phyloP scores from a whole-genome alignment of 495 filamentous ascomycete species.

The Lepraria neglecta region DNA sequence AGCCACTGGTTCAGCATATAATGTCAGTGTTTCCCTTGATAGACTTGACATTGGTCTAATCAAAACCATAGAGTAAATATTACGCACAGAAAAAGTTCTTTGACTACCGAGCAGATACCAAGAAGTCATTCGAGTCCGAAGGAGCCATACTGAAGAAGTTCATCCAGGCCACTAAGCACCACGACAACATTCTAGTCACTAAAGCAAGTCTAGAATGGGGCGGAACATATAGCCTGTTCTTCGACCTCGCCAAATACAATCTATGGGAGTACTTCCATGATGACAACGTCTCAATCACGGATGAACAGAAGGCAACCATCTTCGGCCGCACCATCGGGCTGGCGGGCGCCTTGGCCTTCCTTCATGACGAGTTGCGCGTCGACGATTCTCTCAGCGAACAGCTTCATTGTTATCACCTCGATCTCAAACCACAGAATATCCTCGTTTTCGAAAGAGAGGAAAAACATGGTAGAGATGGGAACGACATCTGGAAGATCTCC shows the following conservation, averaged over 20 bases:
- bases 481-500: slow-evolving; percentile 12
- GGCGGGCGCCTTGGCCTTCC: slow-evolving; percentile 9
- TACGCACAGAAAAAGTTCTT: slow-evolving; percentile 9
- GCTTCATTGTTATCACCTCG: slow-evolving; percentile 9
- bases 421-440: slow-evolving; percentile 16
- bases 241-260: slow-evolving; percentile 13
- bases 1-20: slow-evolving; percentile 5
- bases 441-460: slow-evolving; percentile 8
- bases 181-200: slow-evolving; percentile 8
- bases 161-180: slow-evolving; percentile 1
- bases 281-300: neutral
- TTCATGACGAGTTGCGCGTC: slow-evolving; percentile 5
- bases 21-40: neutral
- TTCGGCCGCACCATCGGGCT: slow-evolving; percentile 1
- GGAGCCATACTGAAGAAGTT: neutral
- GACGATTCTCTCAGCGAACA: neutral
- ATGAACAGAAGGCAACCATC: neutral
- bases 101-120: neutral
- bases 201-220: slow-evolving; percentile 11
- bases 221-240: slow-evolving; percentile 11
- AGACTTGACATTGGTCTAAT: neutral
- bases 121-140: slow-evolving; percentile 10
- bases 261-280: slow-evolving; percentile 11
- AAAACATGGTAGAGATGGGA: neutral
- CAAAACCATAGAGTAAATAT: neutral